phyloP scores from a whole-genome alignment of 495 filamentous ascomycete species.

The Amniculicola lignicola region DNA sequence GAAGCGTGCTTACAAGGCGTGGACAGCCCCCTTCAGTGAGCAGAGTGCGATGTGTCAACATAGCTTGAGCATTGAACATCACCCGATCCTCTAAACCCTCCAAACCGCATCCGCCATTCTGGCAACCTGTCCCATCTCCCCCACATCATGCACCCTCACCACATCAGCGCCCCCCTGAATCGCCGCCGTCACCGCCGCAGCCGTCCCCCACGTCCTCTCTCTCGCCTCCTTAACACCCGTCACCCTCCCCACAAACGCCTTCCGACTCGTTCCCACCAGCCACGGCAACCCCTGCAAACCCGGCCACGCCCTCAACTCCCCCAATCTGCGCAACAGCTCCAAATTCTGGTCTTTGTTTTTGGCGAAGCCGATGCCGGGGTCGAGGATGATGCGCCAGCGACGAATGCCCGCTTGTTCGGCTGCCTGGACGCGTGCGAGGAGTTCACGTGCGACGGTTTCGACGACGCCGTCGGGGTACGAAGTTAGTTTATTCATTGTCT shows the following conservation, averaged over 20 bases:
- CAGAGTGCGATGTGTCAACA: too few species aligned
- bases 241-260: constrained; percentile 80
- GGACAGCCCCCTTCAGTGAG: too few species aligned
- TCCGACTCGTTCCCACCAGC: constrained; percentile 86
- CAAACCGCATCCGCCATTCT: constrained; percentile 86
- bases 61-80: too few species aligned
- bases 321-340: constrained; percentile 66
- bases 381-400: constrained; percentile 91
- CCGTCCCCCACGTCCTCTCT: constrained; percentile 78
- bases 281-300: constrained; percentile 75
- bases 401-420: constrained; percentile 81
- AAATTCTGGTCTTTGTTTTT: constrained; percentile 80
- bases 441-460: constrained; percentile 64
- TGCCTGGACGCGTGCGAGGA: constrained; percentile 64
- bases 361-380: constrained; percentile 91
- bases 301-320: constrained; percentile 57
- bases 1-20: too few species aligned
- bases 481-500: constrained; percentile 68
- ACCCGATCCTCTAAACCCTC: constrained; percentile 28
- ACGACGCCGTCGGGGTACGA: constrained; percentile 74
- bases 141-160: constrained; percentile 89
- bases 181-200: constrained; percentile 80
- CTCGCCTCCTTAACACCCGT: constrained; percentile 69
- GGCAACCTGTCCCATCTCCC: constrained; percentile 82
- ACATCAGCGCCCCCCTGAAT: constrained; percentile 92